Percentiles rank a stretch among this genome's conserved stretches.
Evolutionary conservation across 2,329 filamentous ascomycete genomes (phyloP).

Genomic region (Lecanicillium sp.): DNA sequence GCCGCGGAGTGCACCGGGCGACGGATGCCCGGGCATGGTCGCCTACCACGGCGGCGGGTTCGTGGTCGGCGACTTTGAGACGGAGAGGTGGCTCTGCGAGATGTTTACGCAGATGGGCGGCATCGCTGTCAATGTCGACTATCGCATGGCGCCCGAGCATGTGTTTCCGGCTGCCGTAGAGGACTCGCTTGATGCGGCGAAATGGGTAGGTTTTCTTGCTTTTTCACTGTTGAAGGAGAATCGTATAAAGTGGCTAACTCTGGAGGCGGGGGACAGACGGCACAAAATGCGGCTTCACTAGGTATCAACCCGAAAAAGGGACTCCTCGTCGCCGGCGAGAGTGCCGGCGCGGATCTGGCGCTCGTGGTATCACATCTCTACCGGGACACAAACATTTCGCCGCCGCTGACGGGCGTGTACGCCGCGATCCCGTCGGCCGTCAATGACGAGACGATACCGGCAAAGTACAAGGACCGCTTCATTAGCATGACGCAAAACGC

Average conservation of each 20-base stretch:
- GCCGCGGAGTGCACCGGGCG: conserved; percentile 9
- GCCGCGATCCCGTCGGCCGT: conserved; percentile 15
- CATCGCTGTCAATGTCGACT: conserved; percentile 18
- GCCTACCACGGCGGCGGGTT: conserved; percentile 22
- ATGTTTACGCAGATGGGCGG: conserved; percentile 18
- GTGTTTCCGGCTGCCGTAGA: conserved; percentile 19
- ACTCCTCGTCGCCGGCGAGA: conserved; percentile 19
- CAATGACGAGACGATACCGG: conserved; percentile 16
- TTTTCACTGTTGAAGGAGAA: background rate
- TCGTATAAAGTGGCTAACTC: background rate
- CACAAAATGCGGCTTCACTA: conserved; percentile 12
- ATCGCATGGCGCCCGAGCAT: conserved; percentile 21
- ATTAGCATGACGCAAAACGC: conserved; percentile 20
- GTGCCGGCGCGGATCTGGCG: conserved; percentile 21
- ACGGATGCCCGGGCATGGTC: conserved; percentile 17
- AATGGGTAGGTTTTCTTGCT: conserved; percentile 13
- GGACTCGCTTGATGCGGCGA: conserved; percentile 19
- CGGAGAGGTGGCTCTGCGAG: conserved; percentile 16
- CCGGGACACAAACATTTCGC: conserved; percentile 10
- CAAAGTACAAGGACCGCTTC: conserved; percentile 19
- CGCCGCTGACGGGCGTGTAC: conserved; percentile 20
- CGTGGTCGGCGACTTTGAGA: conserved; percentile 17
- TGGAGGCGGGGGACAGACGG: conserved; percentile 7
- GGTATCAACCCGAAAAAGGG: conserved; percentile 18
- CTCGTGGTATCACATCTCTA: conserved; percentile 17